Base-by-base conservation (phyloP, 768 basidiomycete species). In the Mycena rebaudengoi region DNA sequence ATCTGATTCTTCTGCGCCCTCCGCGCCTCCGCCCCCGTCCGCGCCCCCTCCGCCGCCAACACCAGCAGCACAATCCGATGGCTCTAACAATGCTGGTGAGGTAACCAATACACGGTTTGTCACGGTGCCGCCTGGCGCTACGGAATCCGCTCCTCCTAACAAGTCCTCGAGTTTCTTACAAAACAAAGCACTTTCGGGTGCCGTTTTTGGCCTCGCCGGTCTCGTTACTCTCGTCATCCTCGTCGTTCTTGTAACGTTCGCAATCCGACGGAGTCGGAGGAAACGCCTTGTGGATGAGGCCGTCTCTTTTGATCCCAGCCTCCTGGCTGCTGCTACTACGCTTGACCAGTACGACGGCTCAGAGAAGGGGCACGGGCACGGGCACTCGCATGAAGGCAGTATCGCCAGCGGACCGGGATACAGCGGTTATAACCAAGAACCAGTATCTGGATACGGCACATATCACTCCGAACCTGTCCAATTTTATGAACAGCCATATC, bases 121-220 rank as follows among this genome's bases (percentile, higher is more conserved):
- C n/a, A n/a, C n/a, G n/a, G n/a, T n/a, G n/a, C n/a, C n/a, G n/a
- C n/a, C n/a, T n/a, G n/a, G n/a, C n/a, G n/a, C n/a, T n/a, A 18
- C 71, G 1, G 14, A 64, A 21, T 18, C 75, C 3, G 48, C 71
- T 16, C 39, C 72, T n/a, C 28, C 21, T 11, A 32, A 8, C 39
- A 28, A 73, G 10, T 69, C 80, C 12, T n/a, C n/a, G n/a, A n/a
- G n/a, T n/a, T 92, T 93, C 76, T 71, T 92, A 35, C 75, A 86
- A 60, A 89, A 92, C 75, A 90, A 87, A 74, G 78, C 84, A n/a
- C 78, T 88, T n/a, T 83, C 85, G 40, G 86, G 86, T 7, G 74
- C 84, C 10, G 82, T 91, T 16, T 89, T 92, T 60, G 75, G 81
- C 29, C 51, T 88, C 20, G 79, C 80, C 39, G 88, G 85, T 14